Base-by-base conservation (phyloP, 106 monocot species). In the Apostasia shenzhenica region DNA sequence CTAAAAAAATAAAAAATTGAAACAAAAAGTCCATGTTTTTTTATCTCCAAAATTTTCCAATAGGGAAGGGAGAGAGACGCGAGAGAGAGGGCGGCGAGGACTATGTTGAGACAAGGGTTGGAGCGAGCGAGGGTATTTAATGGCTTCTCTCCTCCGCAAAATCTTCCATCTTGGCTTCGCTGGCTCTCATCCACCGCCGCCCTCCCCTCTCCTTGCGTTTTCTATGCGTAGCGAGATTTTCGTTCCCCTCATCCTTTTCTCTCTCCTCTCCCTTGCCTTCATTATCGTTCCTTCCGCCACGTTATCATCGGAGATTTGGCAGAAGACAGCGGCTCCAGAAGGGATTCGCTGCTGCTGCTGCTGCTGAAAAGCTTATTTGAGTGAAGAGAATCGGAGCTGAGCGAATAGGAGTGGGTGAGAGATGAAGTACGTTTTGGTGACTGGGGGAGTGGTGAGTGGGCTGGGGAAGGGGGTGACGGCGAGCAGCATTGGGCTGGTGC, bases 391-490 rank as follows among this genome's bases (percentile, higher is more conserved):
- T 37, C 26, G 45, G 63, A 45, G 3, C 40, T 63, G 63, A 63
- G 46, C 13, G 14, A 45, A 63, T 44, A 12, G 45, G 5, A 40
- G n/a, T 1, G 46, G 63, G n/a, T 37, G 4, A 56, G 41, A 45
- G 11, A 74, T 74, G 74, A 74, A 74, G 74, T 74, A 74, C 49
- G 66, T 74, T 0, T 48, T 67, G 45, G 74, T 74, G 8, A 74
- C 74, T 52, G 74, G 74, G 5, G 74, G 74, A 57, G 74, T 74
- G 40, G 66, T 74, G 14, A 74, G 74, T 48, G 74, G 74, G n/a
- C 55, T 74, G 48, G 74, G 74, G 10, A 74, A 74, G 56, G 74
- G 74, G 43, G 66, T 74, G 48, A 74, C 74, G 1, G 74, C 74
- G 13, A 74, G 74, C 66, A 74, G 74, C 66, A 74, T 74, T 53